Evolutionary conservation across 306 rosid genomes (phyloP), one percentile per base, ranked within the genome.

Genomic region (Vachellia pachyceras): DNA sequence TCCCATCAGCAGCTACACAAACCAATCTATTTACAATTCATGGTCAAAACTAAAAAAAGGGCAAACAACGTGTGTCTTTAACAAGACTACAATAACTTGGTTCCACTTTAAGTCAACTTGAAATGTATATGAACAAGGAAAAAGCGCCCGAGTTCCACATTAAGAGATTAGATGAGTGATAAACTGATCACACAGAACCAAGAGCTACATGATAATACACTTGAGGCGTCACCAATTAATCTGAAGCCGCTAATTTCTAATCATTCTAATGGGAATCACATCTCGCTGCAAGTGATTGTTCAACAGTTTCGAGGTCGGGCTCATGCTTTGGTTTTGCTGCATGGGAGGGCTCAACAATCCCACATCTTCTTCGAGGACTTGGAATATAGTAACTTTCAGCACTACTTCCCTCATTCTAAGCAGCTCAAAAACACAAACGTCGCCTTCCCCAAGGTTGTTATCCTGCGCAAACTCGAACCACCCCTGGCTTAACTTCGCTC

Each of bases 401-500:
- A 90, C 94, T 39, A 93, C 83, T 18, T 95, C 99, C 77, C 80
- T 88, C 77, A 70, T 60, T 84, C 84, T 87, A 41, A 93, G 91
- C 86, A 93, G 84, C 91, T 95, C 99, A 44, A 93, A 95, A 70
- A 95, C 96, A 71, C 99, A 95, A n/a, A 93, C 98, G 54, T 95
- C 99, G 1, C 99, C 99, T 88, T 95, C 99, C 69, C 96, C 96
- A 67, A 93, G 80, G 76, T 88, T 88, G 83, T 95, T 95, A 86
- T 95, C 99, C 80, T 86, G 5, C 6, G 93, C 80, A 73, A 93
- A 95, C 75, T 95, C 99, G 33, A 88, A 95, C 99, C 99, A 95
- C 46, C 99, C 99, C 78, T 93, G 98, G 81, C 98, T 95, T 66
- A 95, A 72, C 87, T 95, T 95, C 0, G 99, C 97, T 84, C 98